Base-by-base conservation (phyloP, 2,329 filamentous ascomycete species). In the Thermoascus crustaceus region DNA sequence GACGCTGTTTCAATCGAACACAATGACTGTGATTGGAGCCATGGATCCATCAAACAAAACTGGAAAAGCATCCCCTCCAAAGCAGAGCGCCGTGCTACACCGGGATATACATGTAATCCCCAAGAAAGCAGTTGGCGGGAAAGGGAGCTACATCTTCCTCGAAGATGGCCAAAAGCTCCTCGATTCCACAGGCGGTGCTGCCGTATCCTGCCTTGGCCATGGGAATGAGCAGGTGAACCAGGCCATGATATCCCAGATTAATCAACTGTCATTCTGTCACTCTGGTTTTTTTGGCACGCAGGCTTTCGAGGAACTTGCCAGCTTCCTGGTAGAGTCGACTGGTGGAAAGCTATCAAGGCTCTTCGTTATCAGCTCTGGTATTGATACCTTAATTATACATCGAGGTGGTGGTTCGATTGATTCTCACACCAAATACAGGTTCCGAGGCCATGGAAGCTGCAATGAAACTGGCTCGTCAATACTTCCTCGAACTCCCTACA, bases 151-250 rank as follows among this genome's bases (percentile, higher is more conserved):
- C 40, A 56, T 78, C n/a, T 57, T 63, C 21, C 60, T 77, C 1
- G 62, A 63, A 45, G 67, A 69, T 50, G 79, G 78, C 1, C 68
- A 71, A 16, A 65, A 61, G 21, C 72, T 91, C 27, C 71, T 87
- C 9, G 85, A 91, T 54, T 80, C 76, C 1, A 82, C 79, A 13
- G 75, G 80, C 18, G 85, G 85, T 13, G 80, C 84, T 3, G 82
- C 80, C 14, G 82, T 87, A 3, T 70, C 77, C 7, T 80, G 78
- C 50, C 63, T 89, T 7, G 85, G 84, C 5, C 78, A 85, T 47
- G 76, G 75, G 19, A 71, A 80, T 40, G 50, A 67, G 26, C 66
- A 78, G 31, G 74, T 88, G 8, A 65, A 66, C 8, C 61, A 71
- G 2, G 81, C 79, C 1, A 69, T 85, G 25, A 57, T 64, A 4